Percentiles rank a stretch among this genome's conserved stretches.
phyloP scores from a whole-genome alignment of 225 moss, liverwort and hornwort genomes.

The Asterella californica region DNA sequence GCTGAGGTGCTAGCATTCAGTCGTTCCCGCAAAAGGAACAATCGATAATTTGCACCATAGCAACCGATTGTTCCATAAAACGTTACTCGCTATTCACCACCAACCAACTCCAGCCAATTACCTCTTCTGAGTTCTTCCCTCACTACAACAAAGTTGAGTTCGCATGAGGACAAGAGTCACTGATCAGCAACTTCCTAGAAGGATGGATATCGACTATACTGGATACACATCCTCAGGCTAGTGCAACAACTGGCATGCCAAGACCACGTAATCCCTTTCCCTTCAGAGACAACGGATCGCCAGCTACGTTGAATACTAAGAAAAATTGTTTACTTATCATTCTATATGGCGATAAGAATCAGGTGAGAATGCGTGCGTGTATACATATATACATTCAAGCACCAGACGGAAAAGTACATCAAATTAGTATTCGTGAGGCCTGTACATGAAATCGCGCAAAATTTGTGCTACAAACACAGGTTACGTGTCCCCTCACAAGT shows the following conservation, averaged over 20 bases:
- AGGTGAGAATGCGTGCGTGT: too few relatives aligned
- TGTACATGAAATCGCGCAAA: not conserved
- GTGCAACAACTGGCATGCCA: not conserved
- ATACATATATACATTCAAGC: too few relatives aligned
- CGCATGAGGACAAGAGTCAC: constrained; percentile 15
- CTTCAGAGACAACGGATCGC: not conserved
- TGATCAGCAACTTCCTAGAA: constrained; percentile 25
- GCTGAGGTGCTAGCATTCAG: constrained; percentile 16
- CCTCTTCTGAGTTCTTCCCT: constrained; percentile 50
- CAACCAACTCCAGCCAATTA: constrained; percentile 59
- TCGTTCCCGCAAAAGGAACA: not conserved
- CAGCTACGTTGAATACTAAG: not conserved
- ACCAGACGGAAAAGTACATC: too few relatives aligned
- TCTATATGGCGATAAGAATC: not conserved
- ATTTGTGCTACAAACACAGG: not conserved
- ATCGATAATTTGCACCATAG: constrained; percentile 4
- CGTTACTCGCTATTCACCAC: constrained; percentile 43
- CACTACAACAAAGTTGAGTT: constrained; percentile 39
- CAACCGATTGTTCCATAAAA: constrained; percentile 30
- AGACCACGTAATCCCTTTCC: not conserved
- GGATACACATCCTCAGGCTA: not conserved
- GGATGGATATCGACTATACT: not conserved
- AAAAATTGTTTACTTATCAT: too few relatives aligned
- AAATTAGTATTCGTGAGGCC: not conserved
- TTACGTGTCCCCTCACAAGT: too few relatives aligned